A percentile compares a stretch with the other conserved stretches of the same genome.
phyloP scores from a whole-genome alignment of 2,329 filamentous ascomycete genomes.

The Fusarium coicis region DNA sequence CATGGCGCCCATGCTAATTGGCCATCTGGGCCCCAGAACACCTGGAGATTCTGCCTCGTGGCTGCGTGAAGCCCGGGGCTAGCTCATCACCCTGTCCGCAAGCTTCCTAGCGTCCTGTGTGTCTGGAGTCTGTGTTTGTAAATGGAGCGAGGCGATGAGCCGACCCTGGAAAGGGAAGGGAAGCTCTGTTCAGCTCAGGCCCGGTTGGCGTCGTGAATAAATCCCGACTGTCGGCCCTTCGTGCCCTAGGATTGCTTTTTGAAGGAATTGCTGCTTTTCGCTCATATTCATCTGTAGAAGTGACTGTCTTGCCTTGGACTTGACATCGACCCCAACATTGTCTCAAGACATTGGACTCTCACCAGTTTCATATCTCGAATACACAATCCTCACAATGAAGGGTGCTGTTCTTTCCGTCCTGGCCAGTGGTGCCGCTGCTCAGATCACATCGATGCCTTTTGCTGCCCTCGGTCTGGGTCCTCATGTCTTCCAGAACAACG shows the following conservation, averaged over 20 bases:
- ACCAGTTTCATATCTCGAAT: slow-evolving; percentile 1
- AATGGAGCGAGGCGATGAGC: slow-evolving; percentile 28
- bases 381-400: slow-evolving; percentile 39
- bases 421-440: slow-evolving; percentile 43
- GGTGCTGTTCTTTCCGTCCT: slow-evolving; percentile 33
- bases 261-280: slow-evolving; percentile 11
- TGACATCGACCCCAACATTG: not conserved
- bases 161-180: slow-evolving; percentile 17
- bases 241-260: slow-evolving; percentile 1
- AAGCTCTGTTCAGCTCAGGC: slow-evolving; percentile 19
- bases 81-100: slow-evolving; percentile 24
- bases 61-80: slow-evolving; percentile 24
- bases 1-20: slow-evolving; percentile 27
- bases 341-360: slow-evolving; percentile 5
- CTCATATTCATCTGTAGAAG: slow-evolving; percentile 15
- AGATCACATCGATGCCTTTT: slow-evolving; percentile 38
- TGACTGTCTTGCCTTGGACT: slow-evolving; percentile 7
- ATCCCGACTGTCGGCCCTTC: slow-evolving; percentile 23
- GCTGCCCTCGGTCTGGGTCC: slow-evolving; percentile 28
- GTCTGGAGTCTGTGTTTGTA: slow-evolving; percentile 13
- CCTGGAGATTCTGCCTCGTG: slow-evolving; percentile 37
- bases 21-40: not conserved
- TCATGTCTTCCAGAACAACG: slow-evolving; percentile 37
- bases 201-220: slow-evolving; percentile 23
- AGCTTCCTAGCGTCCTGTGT: slow-evolving; percentile 34